Base-by-base conservation (phyloP, 192 early-diverging fungal genomes). In the Piromyces finnis region DNA sequence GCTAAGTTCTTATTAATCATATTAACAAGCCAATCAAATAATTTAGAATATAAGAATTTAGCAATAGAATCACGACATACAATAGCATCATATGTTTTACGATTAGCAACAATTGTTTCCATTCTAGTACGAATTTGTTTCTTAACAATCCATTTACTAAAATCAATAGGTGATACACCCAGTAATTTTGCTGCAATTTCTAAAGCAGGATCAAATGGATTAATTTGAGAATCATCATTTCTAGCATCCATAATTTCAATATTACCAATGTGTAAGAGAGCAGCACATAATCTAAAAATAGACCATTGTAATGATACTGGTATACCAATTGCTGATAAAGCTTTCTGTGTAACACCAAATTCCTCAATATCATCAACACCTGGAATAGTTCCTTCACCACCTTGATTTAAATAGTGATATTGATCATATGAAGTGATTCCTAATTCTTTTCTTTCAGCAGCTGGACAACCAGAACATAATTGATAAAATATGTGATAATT, bases 401-500 rank as follows among this genome's bases (percentile, higher is more conserved):
- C 95, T 84, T 97, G 96, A 80, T 90, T 92, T 28, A 96, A 87
- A 85, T 97, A 99, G 81, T 93, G 87, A 86, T 96, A 99, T 59
- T 89, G 84, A 9, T 87, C 87, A 85, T 88, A 94, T 41, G 91
- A 87, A 27, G 88, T 89, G 29, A 97, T 85, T 18, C 95, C 93
- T 28, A 95, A 86, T 77, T 95, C 92, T 80, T 93, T 94, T 30
- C 88, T 86, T 83, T 97, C 94, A 27, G 91, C 95, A 9, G 91
- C 87, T 14, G 95, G 94, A 12, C 91, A 92, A 77, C 94, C 96
- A 22, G 95, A 92, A 87, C 95, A 96, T 77, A 99, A 91, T 90
- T 99, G 97, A 88, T 99, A 99, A 85, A 99, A 99, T 84, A 99
- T 94, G 88, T 99, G 97, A 88, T 99, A 99, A 89, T 97, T 98